phyloP scores from a whole-genome alignment of 768 basidiomycete species.

The Cantharellus cinnabarinus region DNA sequence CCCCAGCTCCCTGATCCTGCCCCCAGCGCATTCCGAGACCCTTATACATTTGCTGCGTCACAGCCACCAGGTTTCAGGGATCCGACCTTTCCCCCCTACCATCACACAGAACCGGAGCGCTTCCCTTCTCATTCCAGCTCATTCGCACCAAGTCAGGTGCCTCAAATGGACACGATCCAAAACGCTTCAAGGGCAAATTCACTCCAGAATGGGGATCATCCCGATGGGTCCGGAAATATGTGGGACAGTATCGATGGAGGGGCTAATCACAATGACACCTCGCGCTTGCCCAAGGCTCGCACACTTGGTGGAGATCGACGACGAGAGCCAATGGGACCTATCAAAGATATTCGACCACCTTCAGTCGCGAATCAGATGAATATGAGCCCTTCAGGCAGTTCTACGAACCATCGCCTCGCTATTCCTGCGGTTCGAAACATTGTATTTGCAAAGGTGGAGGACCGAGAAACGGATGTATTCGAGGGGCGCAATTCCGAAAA shows the following conservation, averaged over 20 bases:
- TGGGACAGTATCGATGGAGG: neutral
- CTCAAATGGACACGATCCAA: neutral
- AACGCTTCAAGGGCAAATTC: no score
- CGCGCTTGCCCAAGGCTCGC: constrained; percentile 18
- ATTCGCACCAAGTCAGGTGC: neutral
- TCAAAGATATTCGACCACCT: constrained; percentile 31
- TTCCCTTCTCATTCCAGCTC: neutral
- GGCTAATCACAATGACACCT: neutral
- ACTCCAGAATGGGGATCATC: neutral
- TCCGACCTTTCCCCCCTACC: neutral
- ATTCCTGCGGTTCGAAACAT: constrained; percentile 41
- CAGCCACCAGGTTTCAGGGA: no score
- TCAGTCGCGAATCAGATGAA: constrained; percentile 6
- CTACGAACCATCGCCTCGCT: constrained; percentile 22
- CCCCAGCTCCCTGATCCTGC: neutral
- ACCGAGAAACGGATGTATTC: constrained; percentile 36
- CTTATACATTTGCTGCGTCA: neutral
- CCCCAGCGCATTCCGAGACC: neutral
- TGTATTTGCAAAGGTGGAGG: constrained; percentile 39
- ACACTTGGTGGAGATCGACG: constrained; percentile 53
- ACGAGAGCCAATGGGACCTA: constrained; percentile 23
- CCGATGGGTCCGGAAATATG: neutral
- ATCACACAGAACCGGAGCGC: neutral
- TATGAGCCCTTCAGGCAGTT: constrained; percentile 1
- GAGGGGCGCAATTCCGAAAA: constrained; percentile 64